Evolutionary conservation across 1,139 yeast species (phyloP).

Genomic region (Geotrichum citri-aurantii): DNA sequence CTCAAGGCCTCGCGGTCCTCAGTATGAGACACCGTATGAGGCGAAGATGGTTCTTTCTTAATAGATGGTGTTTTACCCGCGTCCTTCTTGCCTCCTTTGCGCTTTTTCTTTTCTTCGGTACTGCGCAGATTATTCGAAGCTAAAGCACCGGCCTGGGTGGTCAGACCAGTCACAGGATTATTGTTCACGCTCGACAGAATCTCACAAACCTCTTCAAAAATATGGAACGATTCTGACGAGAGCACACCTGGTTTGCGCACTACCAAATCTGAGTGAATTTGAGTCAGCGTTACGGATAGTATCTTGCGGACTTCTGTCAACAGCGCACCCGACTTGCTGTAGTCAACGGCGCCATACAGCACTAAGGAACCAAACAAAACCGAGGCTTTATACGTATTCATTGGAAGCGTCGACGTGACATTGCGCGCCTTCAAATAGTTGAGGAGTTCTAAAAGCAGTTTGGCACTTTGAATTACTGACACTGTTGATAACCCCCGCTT

Average conservation of each 20-base stretch:
- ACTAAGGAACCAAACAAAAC: slow-evolving; percentile 64
- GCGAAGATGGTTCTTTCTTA: not conserved
- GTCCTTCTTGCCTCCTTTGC: not conserved
- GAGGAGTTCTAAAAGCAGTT: slow-evolving; percentile 56
- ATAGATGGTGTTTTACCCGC: not conserved
- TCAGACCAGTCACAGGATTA: not conserved
- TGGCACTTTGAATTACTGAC: slow-evolving; percentile 69
- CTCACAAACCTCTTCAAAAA: slow-evolving; percentile 26
- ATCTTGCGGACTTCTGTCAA: slow-evolving; percentile 58
- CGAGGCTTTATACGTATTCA: slow-evolving; percentile 61
- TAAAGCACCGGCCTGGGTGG: not conserved
- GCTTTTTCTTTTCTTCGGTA: not conserved
- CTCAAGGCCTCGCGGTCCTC: not conserved
- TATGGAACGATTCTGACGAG: slow-evolving; percentile 21
- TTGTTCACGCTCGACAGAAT: slow-evolving; percentile 18
- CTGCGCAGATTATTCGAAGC: not conserved
- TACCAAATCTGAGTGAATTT: slow-evolving; percentile 26
- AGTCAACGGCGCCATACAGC: slow-evolving; percentile 74
- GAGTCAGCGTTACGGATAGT: slow-evolving; percentile 25
- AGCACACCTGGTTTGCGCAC: slow-evolving; percentile 26
- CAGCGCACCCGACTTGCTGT: slow-evolving; percentile 75
- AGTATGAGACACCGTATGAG: not conserved
- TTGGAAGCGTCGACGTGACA: slow-evolving; percentile 52
- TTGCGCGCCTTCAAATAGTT: slow-evolving; percentile 44
- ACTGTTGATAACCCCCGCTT: slow-evolving; percentile 53